phyloP scores from a whole-genome alignment of 2,329 filamentous ascomycete species.

The Colletotrichum paranaense region DNA sequence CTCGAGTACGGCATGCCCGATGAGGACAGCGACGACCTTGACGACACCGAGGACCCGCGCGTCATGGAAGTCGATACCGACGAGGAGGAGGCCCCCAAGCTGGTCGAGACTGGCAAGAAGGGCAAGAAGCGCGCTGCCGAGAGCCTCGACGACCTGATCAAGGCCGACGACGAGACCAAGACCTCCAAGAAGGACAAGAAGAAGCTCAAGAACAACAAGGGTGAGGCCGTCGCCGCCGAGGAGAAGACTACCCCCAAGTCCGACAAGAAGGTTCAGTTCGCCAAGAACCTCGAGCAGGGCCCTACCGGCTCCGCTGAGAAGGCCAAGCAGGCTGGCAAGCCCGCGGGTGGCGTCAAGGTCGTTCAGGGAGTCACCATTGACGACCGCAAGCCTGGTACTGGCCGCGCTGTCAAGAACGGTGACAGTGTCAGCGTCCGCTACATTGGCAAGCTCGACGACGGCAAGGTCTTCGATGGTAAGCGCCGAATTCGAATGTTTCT shows the following conservation, averaged over 20 bases:
- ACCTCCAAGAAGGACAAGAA: slow-evolving; percentile 97
- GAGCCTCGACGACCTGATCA: slow-evolving; percentile 87
- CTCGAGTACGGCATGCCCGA: slow-evolving; percentile 79
- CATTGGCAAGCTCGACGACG: slow-evolving; percentile 95
- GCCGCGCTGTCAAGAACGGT: slow-evolving; percentile 88
- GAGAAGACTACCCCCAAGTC: slow-evolving; percentile 68
- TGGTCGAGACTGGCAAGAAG: slow-evolving; percentile 64
- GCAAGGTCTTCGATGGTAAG: slow-evolving; percentile 94
- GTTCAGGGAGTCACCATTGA: slow-evolving; percentile 93
- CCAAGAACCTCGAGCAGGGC: slow-evolving; percentile 98
- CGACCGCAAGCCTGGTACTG: slow-evolving; percentile 91
- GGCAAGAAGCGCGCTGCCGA: slow-evolving; percentile 93
- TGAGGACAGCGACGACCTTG: slow-evolving; percentile 80
- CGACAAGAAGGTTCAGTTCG: slow-evolving; percentile 98
- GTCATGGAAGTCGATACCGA: slow-evolving; percentile 86
- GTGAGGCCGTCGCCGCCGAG: slow-evolving; percentile 78
- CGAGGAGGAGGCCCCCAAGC: slow-evolving; percentile 77
- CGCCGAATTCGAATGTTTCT: slow-evolving; percentile 56
- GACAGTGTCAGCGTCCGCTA: slow-evolving; percentile 95
- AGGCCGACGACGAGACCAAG: slow-evolving; percentile 77
- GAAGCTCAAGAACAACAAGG: slow-evolving; percentile 99
- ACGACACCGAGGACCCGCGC: slow-evolving; percentile 81
- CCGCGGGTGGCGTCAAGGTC: slow-evolving; percentile 75
- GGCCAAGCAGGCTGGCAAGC: slow-evolving; percentile 48
- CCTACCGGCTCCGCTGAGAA: slow-evolving; percentile 77